Conservation (phyloP, 1,284 basidiomycete genomes). For the Rhodotorula sp. region DNA sequence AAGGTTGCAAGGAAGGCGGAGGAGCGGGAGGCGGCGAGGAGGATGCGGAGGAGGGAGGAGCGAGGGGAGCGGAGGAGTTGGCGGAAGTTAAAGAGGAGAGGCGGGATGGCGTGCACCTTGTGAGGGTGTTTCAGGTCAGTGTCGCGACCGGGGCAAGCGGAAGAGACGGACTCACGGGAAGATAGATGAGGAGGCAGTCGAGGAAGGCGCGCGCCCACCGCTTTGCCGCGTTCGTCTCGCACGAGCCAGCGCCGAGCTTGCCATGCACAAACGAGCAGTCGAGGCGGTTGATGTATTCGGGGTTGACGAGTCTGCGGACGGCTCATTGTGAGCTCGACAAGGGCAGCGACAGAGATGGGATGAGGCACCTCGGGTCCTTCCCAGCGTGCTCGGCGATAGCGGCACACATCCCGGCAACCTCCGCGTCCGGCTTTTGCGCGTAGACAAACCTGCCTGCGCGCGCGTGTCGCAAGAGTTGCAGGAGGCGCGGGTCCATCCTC, state of each 20-base stretch:
- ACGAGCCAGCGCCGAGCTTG: slow-evolving; percentile 47
- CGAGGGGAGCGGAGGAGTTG: slow-evolving; percentile 43
- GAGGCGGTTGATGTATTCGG: slow-evolving; percentile 40
- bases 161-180: slow-evolving; percentile 47
- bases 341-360: too few relatives aligned
- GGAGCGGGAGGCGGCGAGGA: slow-evolving; percentile 48
- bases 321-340: background rate
- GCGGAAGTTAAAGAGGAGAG: slow-evolving; percentile 49
- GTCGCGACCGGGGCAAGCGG: background rate
- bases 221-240: slow-evolving; percentile 49
- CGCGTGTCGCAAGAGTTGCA: slow-evolving; percentile 47
- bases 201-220: slow-evolving; percentile 50
- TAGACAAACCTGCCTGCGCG: slow-evolving; percentile 48
- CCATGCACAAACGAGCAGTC: slow-evolving; percentile 53
- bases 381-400: slow-evolving; percentile 16
- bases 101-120: slow-evolving; percentile 49
- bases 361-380: slow-evolving; percentile 10
- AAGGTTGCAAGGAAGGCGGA: slow-evolving; percentile 53
- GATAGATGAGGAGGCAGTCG: slow-evolving; percentile 51
- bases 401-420: slow-evolving; percentile 27
- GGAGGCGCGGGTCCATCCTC: slow-evolving; percentile 50
- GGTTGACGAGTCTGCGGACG: slow-evolving; percentile 23
- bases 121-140: too few relatives aligned
- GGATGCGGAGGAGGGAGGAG: slow-evolving; percentile 43
- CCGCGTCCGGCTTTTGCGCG: slow-evolving; percentile 39